Evolutionary conservation across 202 grass and related monocot species (phyloP), one percentile per base, ranked within the genome.

Genomic region (Setaria italica): DNA sequence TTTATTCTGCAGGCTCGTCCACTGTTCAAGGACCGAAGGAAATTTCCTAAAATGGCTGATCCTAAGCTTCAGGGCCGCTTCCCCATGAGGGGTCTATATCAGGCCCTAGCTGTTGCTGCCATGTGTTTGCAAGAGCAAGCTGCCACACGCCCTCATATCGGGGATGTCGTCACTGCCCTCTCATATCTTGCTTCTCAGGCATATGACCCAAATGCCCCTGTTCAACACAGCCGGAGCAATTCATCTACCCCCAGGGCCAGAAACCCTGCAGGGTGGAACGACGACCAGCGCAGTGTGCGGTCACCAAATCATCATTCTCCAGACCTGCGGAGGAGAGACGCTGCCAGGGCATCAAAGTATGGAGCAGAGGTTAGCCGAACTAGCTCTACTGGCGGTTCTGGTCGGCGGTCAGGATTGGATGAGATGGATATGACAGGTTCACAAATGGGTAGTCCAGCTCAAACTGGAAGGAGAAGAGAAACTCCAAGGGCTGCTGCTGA

Each of bases 81-180:
- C 69, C 97, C 97, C 10, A 94, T 94, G 91, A 92, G 97, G 67
- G 97, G 97, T 33, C 85, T 99, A 29, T 99, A 99, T 77, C 97
- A 99, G 65, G 97, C 97, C 63, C 64, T 99, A 66, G 97, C 97
- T 83, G 91, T 99, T 88, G 97, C 97, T 29, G 97, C 97, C 55
- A 99, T 99, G 97, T 99, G 97, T 83, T 84, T 99, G 70, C 97
- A 99, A 80, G 97, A 99, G 81, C 97, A 99, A 91, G 94, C 92
- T 48, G 83, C 97, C 20, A 99, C 92, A 63, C 90, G 97, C 29
- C 97, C 97, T 67, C 92, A 91, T 43, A 99, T 99, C 43, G 97
- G 92, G 58, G 97, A 99, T 85, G 97, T 99, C 1, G 97, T 99
- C 55, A 99, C 97, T 14, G 93, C 97, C 25, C 94, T 99, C 47